Percentiles rank a stretch among this genome's conserved stretches.
These are phyloP conservation scores for Camelina sativa DNA, from an alignment of 345 rosid genomes.

Conservation along the genomic window DNA sequence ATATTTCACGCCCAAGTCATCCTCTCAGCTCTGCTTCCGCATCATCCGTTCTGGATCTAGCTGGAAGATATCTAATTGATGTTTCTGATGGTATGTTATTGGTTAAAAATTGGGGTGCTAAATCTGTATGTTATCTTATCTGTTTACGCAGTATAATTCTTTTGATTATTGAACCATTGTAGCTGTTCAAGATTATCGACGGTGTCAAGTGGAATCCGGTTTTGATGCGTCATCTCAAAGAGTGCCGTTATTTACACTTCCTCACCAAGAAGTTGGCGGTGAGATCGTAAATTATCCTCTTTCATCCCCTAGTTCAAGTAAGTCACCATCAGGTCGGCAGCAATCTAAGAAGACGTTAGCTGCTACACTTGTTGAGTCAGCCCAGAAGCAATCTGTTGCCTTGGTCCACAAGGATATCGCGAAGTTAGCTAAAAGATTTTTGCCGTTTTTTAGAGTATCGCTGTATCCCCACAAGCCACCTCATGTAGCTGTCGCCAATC, in stretches of 20 bases:
- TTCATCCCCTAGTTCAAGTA: conserved; percentile 39
- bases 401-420: conserved; percentile 82
- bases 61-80: conserved; percentile 64
- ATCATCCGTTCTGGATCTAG: conserved; percentile 59
- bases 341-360: conserved; percentile 79
- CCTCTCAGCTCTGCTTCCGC: conserved; percentile 51
- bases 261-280: conserved; percentile 48
- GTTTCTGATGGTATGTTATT: conserved; percentile 60
- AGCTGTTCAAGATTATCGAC: conserved; percentile 70
- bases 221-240: conserved; percentile 56
- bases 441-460: conserved; percentile 65
- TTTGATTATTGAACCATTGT: conserved; percentile 45
- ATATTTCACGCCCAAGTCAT: conserved; percentile 54
- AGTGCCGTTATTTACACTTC: conserved; percentile 75
- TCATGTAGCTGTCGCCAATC: conserved; percentile 64
- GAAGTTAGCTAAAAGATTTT: conserved; percentile 67
- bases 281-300: conserved; percentile 44
- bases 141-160: conserved; percentile 26
- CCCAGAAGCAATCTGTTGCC: conserved; percentile 84
- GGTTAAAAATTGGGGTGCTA: conserved; percentile 1
- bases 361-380: conserved; percentile 79
- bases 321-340: conserved; percentile 54
- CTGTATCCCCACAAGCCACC: conserved; percentile 95
- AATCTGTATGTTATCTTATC: conserved; percentile 30
- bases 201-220: conserved; percentile 57